Evolutionary conservation across 768 basidiomycete genomes (phyloP), one percentile per base, ranked within the genome.

Genomic region (Suillus bovinus): DNA sequence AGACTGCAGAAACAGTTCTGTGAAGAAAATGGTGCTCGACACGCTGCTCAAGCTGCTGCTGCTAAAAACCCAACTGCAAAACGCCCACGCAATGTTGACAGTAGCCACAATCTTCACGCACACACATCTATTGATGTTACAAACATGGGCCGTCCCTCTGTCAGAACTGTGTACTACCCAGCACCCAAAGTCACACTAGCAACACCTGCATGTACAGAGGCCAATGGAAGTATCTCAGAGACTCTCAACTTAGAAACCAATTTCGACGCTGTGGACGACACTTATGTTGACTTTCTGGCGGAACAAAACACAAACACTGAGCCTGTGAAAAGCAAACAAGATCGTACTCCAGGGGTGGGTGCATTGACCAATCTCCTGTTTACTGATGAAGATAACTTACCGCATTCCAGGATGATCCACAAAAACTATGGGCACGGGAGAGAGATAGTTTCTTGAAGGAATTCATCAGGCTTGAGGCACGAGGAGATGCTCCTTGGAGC

Each of bases 381-480:
- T 57, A n/a, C n/a, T n/a, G n/a, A n/a, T n/a, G n/a, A n/a, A n/a
- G n/a, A n/a, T 57, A 27, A 20, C 56, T 57, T 29, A 57, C 56
- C 1, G 1, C 6, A 6, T 57, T 47, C 31, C 44, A 60, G 59
- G 59, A 60, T 38, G 34, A 60, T 29, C 59, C 59, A 8, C 47
- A 47, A 36, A 36, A 5, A 33, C 59, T 47, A 24, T 60, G 59
- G 59, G 29, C 41, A 2, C 59, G 0, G 6, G 59, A 60, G 34
- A 44, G 34, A 13, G 46, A 36, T 27, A 38, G 9, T 22, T 60
- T 49, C 24, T 49, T 60, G 17, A 36, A 31, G 29, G 59, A 60
- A 38, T 50, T 60, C 29, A n/a, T 60, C 34, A 46, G 34, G 1
- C 46, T 60, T 5, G 59, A 60, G 16, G 44, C 44, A 9, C 31